phyloP scores from a whole-genome alignment of 2,329 filamentous ascomycete species.

The Clarireedia paspali region DNA sequence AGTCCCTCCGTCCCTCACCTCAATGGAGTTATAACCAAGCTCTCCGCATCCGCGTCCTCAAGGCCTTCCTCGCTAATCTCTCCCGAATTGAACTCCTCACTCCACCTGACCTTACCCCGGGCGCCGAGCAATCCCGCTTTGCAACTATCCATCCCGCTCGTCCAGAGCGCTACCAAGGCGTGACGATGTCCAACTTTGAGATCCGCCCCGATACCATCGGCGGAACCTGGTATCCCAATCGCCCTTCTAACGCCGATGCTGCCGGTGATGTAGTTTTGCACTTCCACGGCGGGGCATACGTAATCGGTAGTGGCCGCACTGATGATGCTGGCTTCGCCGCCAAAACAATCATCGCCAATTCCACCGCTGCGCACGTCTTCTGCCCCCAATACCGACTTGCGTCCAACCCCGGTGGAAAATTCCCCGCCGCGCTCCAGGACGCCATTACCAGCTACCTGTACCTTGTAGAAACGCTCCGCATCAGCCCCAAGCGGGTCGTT shows the following conservation, averaged over 20 bases:
- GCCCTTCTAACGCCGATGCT: background rate
- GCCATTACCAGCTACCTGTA: conserved; percentile 38
- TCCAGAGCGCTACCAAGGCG: background rate
- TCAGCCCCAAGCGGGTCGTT: conserved; percentile 35
- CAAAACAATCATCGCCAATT: conserved; percentile 31
- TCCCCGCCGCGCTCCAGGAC: conserved; percentile 45
- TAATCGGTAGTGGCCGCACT: conserved; percentile 36
- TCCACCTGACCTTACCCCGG: background rate
- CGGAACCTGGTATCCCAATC: conserved; percentile 27
- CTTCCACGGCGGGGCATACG: conserved; percentile 42
- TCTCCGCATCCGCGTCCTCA: background rate
- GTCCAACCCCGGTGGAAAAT: conserved; percentile 35
- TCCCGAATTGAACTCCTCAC: background rate
- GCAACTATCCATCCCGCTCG: background rate
- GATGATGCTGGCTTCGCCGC: conserved; percentile 29
- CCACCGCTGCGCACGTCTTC: conserved; percentile 34
- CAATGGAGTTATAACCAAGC: conserved; percentile 6
- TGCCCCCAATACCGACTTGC: conserved; percentile 41
- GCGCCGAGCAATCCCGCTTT: background rate
- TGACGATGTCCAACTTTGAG: background rate
- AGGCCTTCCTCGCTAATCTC: background rate
- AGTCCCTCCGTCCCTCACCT: background rate
- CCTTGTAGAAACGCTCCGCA: conserved; percentile 30
- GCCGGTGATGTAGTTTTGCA: conserved; percentile 34
- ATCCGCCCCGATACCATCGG: conserved; percentile 13